phyloP scores from a whole-genome alignment of 2,329 filamentous ascomycete species.

The Cryphonectria nitschkei region DNA sequence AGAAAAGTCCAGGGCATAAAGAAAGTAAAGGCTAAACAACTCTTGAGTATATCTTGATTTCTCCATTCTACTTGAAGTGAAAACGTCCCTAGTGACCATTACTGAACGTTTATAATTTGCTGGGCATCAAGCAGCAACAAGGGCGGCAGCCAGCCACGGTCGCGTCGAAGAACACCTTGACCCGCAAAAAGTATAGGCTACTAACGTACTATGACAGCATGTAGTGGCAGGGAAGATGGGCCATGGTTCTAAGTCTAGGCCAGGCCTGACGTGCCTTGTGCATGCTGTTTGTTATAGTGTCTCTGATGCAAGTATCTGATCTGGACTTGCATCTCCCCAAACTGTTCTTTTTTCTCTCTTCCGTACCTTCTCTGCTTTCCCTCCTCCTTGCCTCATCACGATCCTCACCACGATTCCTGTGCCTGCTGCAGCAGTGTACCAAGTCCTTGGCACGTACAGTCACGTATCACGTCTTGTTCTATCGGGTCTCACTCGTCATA shows the following conservation, averaged over 20 bases:
- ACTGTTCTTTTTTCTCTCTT: background rate
- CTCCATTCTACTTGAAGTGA: background rate
- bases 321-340: background rate
- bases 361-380: background rate
- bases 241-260: background rate
- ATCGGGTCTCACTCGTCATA: background rate
- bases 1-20: too few relatives aligned
- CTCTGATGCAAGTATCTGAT: background rate
- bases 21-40: too few relatives aligned
- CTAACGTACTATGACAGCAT: constrained; percentile 9
- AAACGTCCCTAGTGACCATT: background rate
- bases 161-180: constrained; percentile 1
- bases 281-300: background rate
- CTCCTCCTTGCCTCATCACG: background rate
- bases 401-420: background rate
- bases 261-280: background rate
- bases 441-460: background rate
- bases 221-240: background rate
- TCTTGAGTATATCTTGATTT: background rate
- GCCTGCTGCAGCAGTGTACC: background rate
- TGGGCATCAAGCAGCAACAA: background rate
- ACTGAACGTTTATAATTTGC: background rate
- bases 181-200: background rate
- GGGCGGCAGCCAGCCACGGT: background rate
- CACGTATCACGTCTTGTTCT: background rate